Evolutionary conservation across 192 early-diverging fungal genomes (phyloP).

Genomic region (Backusella psychrophila): DNA sequence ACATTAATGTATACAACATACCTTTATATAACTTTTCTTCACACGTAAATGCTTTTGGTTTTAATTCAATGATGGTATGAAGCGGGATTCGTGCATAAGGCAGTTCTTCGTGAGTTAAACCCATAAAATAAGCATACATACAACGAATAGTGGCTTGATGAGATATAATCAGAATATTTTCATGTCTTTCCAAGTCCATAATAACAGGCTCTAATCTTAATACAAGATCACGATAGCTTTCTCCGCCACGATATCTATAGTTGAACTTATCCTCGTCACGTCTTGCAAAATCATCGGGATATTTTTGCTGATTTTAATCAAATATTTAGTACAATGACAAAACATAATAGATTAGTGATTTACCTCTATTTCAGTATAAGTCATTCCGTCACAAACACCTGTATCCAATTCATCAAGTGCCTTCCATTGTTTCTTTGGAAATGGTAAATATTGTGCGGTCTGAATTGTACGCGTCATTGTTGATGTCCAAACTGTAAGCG

Average conservation of each 20-base stretch:
- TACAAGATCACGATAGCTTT: slow-evolving; percentile 93
- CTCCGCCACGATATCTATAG: slow-evolving; percentile 80
- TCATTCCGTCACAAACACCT: slow-evolving; percentile 97
- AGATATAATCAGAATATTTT: slow-evolving; percentile 92
- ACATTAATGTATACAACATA: background rate
- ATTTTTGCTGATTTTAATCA: slow-evolving; percentile 49
- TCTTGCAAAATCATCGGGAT: slow-evolving; percentile 89
- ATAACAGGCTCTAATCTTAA: slow-evolving; percentile 95
- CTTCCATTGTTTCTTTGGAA: slow-evolving; percentile 94
- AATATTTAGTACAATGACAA: background rate
- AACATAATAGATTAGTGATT: background rate
- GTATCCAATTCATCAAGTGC: slow-evolving; percentile 95
- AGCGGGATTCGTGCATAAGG: slow-evolving; percentile 98
- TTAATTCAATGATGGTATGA: slow-evolving; percentile 94
- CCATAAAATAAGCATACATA: slow-evolving; percentile 97
- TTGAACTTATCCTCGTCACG: slow-evolving; percentile 96
- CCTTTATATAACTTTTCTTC: slow-evolving; percentile 83
- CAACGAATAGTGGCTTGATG: slow-evolving; percentile 97
- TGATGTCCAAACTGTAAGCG: slow-evolving; percentile 91
- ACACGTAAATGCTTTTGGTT: slow-evolving; percentile 93
- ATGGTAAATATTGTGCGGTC: slow-evolving; percentile 74
- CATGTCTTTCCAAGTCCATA: slow-evolving; percentile 96
- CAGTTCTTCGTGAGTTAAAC: slow-evolving; percentile 86
- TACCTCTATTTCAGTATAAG: slow-evolving; percentile 94
- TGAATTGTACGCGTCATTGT: slow-evolving; percentile 92